Percentiles rank a stretch among this genome's conserved stretches.
phyloP scores from a whole-genome alignment of 768 basidiomycete genomes.

The Antrodiella citrinella region DNA sequence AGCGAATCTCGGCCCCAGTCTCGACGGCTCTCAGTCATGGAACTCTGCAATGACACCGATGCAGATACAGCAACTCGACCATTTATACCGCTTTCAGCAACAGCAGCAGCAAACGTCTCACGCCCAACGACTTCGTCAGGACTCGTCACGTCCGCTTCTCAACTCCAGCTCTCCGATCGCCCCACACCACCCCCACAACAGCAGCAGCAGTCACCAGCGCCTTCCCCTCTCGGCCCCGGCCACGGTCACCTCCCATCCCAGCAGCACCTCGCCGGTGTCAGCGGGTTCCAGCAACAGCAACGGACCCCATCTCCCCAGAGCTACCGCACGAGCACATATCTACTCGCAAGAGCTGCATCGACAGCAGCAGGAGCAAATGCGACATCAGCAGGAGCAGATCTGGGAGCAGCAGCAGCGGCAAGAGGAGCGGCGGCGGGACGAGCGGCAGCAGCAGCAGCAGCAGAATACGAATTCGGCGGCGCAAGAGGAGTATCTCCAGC shows the following conservation, averaged over 20 bases:
- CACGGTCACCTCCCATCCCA: constrained; percentile 8
- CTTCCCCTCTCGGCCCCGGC: constrained; percentile 5
- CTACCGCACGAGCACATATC: constrained; percentile 14
- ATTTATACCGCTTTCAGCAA: constrained; percentile 35
- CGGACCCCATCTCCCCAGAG: constrained; percentile 6
- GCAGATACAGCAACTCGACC: constrained; percentile 36
- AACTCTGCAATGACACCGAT: constrained; percentile 74
- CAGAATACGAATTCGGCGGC: constrained; percentile 18
- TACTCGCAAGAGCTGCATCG: constrained; percentile 44
- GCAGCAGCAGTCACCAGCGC: constrained; percentile 7
- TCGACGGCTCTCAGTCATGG: constrained; percentile 77
- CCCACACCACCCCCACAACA: constrained; percentile 16
- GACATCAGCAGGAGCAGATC: constrained; percentile 23
- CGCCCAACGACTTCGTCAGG: constrained; percentile 27
- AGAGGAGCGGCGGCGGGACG: constrained; percentile 17
- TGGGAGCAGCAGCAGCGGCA: constrained; percentile 31
- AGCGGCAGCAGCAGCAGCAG: constrained; percentile 20
- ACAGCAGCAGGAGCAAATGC: constrained; percentile 31
- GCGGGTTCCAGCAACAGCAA: constrained; percentile 9
- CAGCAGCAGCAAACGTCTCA: constrained; percentile 26
- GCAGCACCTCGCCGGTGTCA: constrained; percentile 4
- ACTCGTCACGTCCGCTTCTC: constrained; percentile 23
- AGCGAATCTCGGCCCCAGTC: constrained; percentile 71
- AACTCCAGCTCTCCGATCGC: constrained; percentile 41
- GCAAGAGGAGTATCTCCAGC: constrained; percentile 22